Percentiles rank a stretch among this genome's conserved stretches.
These are phyloP conservation scores for Aspergillus sclerotioniger DNA, from an alignment of 495 filamentous ascomycete species.

Conservation along the genomic window DNA sequence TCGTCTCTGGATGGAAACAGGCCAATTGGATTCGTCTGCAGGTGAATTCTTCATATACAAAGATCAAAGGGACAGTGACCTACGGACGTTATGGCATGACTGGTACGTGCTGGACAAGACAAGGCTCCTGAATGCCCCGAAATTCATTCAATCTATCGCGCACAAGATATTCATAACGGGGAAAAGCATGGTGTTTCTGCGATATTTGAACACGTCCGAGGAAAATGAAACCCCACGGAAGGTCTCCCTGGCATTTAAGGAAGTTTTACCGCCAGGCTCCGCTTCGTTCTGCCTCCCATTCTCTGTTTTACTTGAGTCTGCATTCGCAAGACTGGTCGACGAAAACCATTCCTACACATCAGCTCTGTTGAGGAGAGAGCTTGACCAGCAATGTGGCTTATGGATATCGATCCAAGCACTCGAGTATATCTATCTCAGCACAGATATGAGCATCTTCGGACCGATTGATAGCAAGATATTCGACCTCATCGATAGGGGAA, in stretches of 20 bases:
- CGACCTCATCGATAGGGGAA: constrained; percentile 68
- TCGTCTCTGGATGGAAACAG: constrained; percentile 80
- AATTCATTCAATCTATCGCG: constrained; percentile 66
- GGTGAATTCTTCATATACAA: constrained; percentile 72
- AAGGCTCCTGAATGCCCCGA: constrained; percentile 62
- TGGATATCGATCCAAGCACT: constrained; percentile 64
- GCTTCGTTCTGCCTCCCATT: constrained; percentile 62
- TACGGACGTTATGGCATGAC: constrained; percentile 69
- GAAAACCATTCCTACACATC: constrained; percentile 68
- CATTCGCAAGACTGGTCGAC: constrained; percentile 70
- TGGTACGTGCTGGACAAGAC: constrained; percentile 64
- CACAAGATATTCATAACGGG: constrained; percentile 78
- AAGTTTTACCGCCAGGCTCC: constrained; percentile 45
- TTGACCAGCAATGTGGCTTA: constrained; percentile 70
- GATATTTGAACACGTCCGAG: constrained; percentile 47
- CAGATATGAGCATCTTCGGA: constrained; percentile 62
- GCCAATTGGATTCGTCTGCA: constrained; percentile 61
- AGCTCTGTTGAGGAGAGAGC: constrained; percentile 56
- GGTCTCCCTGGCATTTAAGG: constrained; percentile 51
- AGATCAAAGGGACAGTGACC: constrained; percentile 53
- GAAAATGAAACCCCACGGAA: constrained; percentile 27
- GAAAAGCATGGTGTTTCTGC: constrained; percentile 82
- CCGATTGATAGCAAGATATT: constrained; percentile 69
- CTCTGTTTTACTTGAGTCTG: constrained; percentile 63
- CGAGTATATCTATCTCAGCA: constrained; percentile 68